Base-by-base conservation (phyloP, 768 basidiomycete species). In the Pleurotus djamor region DNA sequence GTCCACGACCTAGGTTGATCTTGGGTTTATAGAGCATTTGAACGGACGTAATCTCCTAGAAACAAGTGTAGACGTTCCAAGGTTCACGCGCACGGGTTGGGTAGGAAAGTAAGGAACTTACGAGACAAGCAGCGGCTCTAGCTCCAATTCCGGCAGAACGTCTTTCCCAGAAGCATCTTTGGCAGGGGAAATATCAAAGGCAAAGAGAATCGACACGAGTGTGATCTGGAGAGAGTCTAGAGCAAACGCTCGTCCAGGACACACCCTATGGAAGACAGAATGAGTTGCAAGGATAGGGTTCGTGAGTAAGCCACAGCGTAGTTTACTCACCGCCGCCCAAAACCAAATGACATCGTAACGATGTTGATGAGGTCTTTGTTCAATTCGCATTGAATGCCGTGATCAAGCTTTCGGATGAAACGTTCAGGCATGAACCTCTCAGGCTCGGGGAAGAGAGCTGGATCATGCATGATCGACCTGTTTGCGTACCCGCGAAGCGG, bases 341-440 rank as follows among this genome's bases (percentile, higher is more conserved):
- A 77, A 4, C 76, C 77, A 57, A 75, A 77, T 1, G 70, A 68
- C 44, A 72, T 58, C 9, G 71, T 65, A 13, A 82, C 73, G 21
- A 28, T 28, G 21, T 28, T 52, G 81, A 76, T 2, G 35, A 43
- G 28, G 76, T 71, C 3, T 2, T 41, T 41, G 71, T 67, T 13
- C 66, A 65, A 54, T 72, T 61, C 5, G 76, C 66, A 28, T 75
- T 72, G 16, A 76, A 78, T 55, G 79, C 72, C 13, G 72, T 63
- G 14, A 83, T 67, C 68, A 77, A 83, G 5, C 83, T 76, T 38
- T 76, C 79, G 8, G 83, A 28, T 28, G 68, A 77, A 83, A 5
- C 83, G 76, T 38, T 76, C 79, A 7, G 83, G 83, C 5, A 69
- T 71, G 63, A 79, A 84, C 14, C 58, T 60, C 32, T 63, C 38